phyloP scores from a whole-genome alignment of 371 early-diverging fungal genomes.

The Phascolomyces articulosus region DNA sequence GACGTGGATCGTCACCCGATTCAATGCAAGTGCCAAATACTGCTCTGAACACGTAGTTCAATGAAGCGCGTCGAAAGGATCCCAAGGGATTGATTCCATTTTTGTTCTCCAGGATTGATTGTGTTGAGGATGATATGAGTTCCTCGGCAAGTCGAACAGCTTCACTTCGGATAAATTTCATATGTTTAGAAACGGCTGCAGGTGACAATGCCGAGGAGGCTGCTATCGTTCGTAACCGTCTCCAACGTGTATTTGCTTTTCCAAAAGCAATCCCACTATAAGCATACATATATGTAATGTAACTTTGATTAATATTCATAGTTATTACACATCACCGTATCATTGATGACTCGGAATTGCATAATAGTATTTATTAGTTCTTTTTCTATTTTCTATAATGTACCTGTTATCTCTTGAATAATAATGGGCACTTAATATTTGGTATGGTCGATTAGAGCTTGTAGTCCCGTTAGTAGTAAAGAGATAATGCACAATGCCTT shows the following conservation, averaged over 20 bases:
- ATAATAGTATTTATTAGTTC: too few species aligned
- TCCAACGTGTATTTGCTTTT: background rate
- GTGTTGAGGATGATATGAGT: background rate
- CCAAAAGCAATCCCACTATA: background rate
- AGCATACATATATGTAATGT: too few species aligned
- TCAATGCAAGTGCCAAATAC: slow-evolving; percentile 4
- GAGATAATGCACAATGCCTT: slow-evolving; percentile 25
- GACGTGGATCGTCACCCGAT: background rate
- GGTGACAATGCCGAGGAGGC: background rate
- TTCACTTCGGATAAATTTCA: background rate
- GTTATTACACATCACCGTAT: too few species aligned
- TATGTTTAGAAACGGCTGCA: background rate
- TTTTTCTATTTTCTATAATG: too few species aligned
- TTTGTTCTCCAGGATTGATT: too few species aligned
- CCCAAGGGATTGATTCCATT: background rate
- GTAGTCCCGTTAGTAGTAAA: slow-evolving; percentile 11
- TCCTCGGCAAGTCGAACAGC: background rate
- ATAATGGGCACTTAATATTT: slow-evolving; percentile 1
- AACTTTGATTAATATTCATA: too few species aligned
- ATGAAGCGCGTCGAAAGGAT: background rate
- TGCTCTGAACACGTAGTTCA: slow-evolving; percentile 4
- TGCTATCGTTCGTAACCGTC: background rate
- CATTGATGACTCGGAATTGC: too few species aligned
- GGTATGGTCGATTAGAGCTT: slow-evolving; percentile 11
- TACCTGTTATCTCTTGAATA: slow-evolving; percentile 21